phyloP scores from a whole-genome alignment of 305 asterid species.

The Fraxinus angustifolia region DNA sequence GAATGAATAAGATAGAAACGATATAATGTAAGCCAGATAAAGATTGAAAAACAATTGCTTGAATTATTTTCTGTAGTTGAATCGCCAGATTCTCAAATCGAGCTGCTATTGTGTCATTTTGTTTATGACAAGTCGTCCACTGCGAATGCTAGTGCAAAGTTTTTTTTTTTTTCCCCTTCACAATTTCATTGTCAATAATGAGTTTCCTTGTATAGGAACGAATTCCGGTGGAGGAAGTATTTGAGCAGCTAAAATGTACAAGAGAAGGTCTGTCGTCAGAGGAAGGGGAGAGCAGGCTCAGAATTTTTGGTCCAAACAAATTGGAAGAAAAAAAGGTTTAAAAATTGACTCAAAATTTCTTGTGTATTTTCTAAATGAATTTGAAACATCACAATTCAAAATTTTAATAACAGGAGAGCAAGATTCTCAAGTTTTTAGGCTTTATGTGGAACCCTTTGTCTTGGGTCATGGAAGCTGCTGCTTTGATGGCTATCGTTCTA shows the following conservation, averaged over 20 bases:
- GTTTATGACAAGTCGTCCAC: too few species aligned
- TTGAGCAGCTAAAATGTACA: slow-evolving; percentile 53
- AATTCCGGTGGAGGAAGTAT: slow-evolving; percentile 51
- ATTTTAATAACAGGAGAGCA: slow-evolving; percentile 46
- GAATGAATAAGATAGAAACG: too few species aligned
- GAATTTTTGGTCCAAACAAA: slow-evolving; percentile 51
- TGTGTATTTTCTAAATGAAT: background rate
- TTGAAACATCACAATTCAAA: background rate
- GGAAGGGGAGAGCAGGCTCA: slow-evolving; percentile 49
- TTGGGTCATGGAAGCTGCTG: slow-evolving; percentile 75
- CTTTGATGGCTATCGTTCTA: slow-evolving; percentile 56
- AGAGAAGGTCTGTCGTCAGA: slow-evolving; percentile 42
- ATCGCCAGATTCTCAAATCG: too few species aligned
- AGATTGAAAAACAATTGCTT: background rate
- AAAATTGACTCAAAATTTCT: background rate
- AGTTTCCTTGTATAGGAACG: slow-evolving; percentile 36
- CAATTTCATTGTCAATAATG: background rate
- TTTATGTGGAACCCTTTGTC: slow-evolving; percentile 70
- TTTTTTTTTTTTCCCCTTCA: too few species aligned
- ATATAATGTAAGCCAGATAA: background rate
- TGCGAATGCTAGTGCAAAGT: too few species aligned
- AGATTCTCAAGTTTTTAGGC: slow-evolving; percentile 57
- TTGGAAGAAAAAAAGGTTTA: slow-evolving; percentile 54
- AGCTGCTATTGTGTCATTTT: too few species aligned
- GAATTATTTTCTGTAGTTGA: too few species aligned